Evolutionary conservation across 2,329 filamentous ascomycete species (phyloP), one percentile per base, ranked within the genome.

Genomic region (Tolypocladium guangdongense): DNA sequence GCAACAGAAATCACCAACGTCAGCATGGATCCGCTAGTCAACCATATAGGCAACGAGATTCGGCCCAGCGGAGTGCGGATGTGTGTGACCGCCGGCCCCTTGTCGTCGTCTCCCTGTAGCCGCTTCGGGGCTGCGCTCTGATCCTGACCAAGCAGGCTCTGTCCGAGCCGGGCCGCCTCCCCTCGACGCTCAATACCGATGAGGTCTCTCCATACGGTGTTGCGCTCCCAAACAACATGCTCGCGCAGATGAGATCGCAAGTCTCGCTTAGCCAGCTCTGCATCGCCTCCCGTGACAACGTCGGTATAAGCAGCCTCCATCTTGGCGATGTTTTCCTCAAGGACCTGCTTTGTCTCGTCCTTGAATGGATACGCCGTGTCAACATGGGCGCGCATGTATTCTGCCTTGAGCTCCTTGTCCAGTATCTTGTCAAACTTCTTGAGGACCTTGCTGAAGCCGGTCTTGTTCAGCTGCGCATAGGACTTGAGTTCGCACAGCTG

Each of bases 361-460:
- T 81, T 81, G 71, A 99, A 99, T 1, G 90, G 87, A 62, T 93
- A 88, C 0, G 91, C 87, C 1, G 84, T 76, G 54, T 88, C 82
- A 52, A 99, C 90, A 37, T 81, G 77, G 35, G 81, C 73, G 53
- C 82, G 78, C 69, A 96, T 83, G 67, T 96, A 99, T 47, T 78
- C 74, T 16, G 81, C 75, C 59, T 92, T 90, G 53, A 97, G 75
- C 61, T 85, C 85, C 59, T 86, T 85, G 68, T 96, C 87, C 54
- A 96, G 73, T 54, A 88, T 97, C 76, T 99, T 99, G 77, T 99
- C 93, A 65, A 93, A 99, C 70, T 99, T 99, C 73, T 99, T 99
- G 60, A 97, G 74, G 0, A 95, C 91, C 71, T 99, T 99, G 64
- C 86, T 83, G 72, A 99, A 99, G 14, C 93, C 93, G 0, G 93